Evolutionary conservation across 306 rosid species (phyloP), one percentile per base, ranked within the genome.

Genomic region (Quercus gilva): DNA sequence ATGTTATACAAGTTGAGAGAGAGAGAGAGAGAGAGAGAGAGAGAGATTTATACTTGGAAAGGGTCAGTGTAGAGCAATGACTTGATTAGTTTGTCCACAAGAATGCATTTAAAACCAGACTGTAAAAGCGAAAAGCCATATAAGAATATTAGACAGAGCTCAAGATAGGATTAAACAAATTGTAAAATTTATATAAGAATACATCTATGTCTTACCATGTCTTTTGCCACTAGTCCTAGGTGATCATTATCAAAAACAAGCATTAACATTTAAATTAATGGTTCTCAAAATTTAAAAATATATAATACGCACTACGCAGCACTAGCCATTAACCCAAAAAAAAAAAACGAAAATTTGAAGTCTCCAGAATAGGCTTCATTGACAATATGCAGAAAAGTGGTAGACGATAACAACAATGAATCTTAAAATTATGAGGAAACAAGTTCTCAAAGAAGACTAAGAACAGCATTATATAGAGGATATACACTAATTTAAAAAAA

Each of bases 1-100:
- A 28, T 33, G 29, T 7, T 58, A 25, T 7, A 9, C 12, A 9
- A 8, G 43, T 6, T 41, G 6, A 8, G 5, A 69, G 3, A 41
- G 6, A 45, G 53, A 45, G 52, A 45, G 51, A 43, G 51, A 43
- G 52, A 73, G 81, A 55, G 58, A 81, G 58, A 83, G 21, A 6
- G 20, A 55, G 28, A 84, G 77, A 75, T 71, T 37, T 79, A 41
- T 91, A 92, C 99, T 85, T 95, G 99, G 82, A 95, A 29, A 67
- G 58, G 86, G 81, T 68, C 83, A 12, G 88, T 76, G 85, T 95
- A 95, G 77, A 95, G 55, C 81, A 82, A 88, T 77, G 87, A 90
- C 86, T 95, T 92, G 81, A 95, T 76, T 29, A 95, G 89, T 19
- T 57, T 49, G 89, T 88, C 89, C 12, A 81, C 96, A 76, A 91